Evolutionary conservation across 139 green algal species (phyloP), one percentile per base, ranked within the genome.

Genomic region (Micractinium sp.): DNA sequence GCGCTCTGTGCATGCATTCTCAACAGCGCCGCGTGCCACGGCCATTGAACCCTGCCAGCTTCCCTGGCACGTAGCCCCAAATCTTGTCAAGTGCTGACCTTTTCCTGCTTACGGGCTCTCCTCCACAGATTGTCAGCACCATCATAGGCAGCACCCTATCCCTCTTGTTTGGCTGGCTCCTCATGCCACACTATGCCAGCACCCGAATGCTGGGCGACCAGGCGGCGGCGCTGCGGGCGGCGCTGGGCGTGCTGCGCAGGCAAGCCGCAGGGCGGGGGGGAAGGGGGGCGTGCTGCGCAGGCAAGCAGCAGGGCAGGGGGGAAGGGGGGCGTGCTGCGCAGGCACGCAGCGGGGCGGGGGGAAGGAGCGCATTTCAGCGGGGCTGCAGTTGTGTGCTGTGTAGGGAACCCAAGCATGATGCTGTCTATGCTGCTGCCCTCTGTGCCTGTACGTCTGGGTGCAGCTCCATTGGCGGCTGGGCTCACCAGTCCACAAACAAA

Each of bases 61-160:
- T n/a, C n/a, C n/a, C n/a, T n/a, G n/a, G n/a, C n/a, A n/a, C n/a
- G n/a, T n/a, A n/a, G n/a, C n/a, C n/a, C n/a, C 75, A 81, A 33
- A 13, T 2, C 4, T 81, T 2, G 18, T 36, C 16, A 13, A 3
- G 36, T 29, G 14, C 75, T 9, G 13, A 35, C 41, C 78, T 41
- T 38, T 27, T 14, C 27, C 41, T 22, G 41, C 78, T 25, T 76
- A 15, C 27, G 19, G 67, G 2, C 69, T 3, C 1, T 2, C 69
- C 27, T 76, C 69, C 27, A 36, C 79, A 85, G 79, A 53, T 85
- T 12, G 53, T 91, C 25, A 74, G 39, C 78, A 91, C 88, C 20
- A 35, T 88, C 20, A 47, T 91, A 9, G 88, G 88, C 33, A 87
- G 76, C 61, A 87, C 85, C 23, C 38, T 87, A 15, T 66, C 88